Evolutionary conservation across 139 green algal genomes (phyloP).

Genomic region (Chlamydomonas incerta): DNA sequence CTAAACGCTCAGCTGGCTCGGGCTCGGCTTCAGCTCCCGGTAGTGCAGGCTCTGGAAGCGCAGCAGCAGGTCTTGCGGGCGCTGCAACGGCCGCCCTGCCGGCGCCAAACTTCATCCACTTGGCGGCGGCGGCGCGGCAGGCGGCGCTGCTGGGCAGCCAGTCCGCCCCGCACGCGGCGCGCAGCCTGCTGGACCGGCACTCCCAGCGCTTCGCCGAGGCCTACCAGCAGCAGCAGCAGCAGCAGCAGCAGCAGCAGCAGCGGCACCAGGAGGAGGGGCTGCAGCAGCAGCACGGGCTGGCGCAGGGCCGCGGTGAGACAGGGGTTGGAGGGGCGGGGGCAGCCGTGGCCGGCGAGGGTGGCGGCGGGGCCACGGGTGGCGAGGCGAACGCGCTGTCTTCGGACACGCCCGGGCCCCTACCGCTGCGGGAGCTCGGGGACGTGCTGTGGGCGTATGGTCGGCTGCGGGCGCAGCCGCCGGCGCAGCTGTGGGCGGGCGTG

Average conservation of each 20-base stretch:
- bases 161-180: neutral
- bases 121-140: slow-evolving; percentile 23
- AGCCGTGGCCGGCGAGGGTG: neutral
- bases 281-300: too few species aligned
- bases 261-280: too few species aligned
- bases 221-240: neutral
- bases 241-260: neutral
- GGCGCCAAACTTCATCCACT: slow-evolving; percentile 18
- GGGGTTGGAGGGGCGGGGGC: too few species aligned
- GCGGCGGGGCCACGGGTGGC: neutral
- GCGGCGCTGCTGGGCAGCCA: slow-evolving; percentile 27
- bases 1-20: too few species aligned
- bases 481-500: neutral
- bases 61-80: too few species aligned
- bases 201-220: neutral
- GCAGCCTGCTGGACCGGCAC: slow-evolving; percentile 7
- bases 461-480: slow-evolving; percentile 8
- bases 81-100: too few species aligned
- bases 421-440: slow-evolving; percentile 24
- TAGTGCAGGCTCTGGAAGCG: too few species aligned
- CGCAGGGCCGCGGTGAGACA: too few species aligned
- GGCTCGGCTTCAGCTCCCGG: too few species aligned
- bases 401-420: neutral
- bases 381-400: neutral
- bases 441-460: slow-evolving; percentile 39